Evolutionary conservation across 2,329 filamentous ascomycete genomes (phyloP).

Genomic region (Elsinoe arachidis): DNA sequence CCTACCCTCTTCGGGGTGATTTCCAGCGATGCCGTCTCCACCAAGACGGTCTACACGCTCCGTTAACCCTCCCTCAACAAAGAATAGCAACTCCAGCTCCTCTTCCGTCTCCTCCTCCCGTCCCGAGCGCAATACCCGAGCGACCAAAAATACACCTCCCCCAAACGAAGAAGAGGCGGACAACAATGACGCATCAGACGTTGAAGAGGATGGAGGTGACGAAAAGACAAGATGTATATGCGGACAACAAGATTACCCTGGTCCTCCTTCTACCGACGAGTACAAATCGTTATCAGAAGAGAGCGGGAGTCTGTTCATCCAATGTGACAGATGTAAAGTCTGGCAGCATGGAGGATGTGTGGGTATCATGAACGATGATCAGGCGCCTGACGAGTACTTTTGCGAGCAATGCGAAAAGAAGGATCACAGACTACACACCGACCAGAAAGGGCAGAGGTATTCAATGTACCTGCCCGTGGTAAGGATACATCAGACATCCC

Average conservation of each 20-base stretch:
- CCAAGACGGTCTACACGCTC: conserved; percentile 13
- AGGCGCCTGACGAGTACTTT: conserved; percentile 93
- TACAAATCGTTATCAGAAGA: conserved; percentile 62
- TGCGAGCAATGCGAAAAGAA: conserved; percentile 92
- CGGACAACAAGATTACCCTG: conserved; percentile 89
- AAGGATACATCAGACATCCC: conserved; percentile 42
- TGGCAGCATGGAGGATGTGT: conserved; percentile 99
- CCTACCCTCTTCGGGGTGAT: background rate
- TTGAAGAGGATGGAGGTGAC: conserved; percentile 61
- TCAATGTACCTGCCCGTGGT: conserved; percentile 53
- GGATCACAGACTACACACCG: conserved; percentile 73
- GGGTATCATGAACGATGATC: conserved; percentile 88
- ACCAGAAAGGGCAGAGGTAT: conserved; percentile 63
- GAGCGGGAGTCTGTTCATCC: conserved; percentile 88
- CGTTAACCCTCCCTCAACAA: conserved; percentile 9
- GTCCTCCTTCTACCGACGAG: conserved; percentile 54
- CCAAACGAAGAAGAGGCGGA: conserved; percentile 46
- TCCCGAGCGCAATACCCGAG: conserved; percentile 60
- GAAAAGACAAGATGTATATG: conserved; percentile 95
- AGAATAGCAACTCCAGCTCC: conserved; percentile 44
- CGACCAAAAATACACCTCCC: conserved; percentile 65
- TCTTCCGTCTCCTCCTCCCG: conserved; percentile 62
- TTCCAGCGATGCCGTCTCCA: conserved; percentile 13
- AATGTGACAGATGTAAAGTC: conserved; percentile 95
- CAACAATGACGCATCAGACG: conserved; percentile 47